Conservation (phyloP, 78 protist species). For the Ministeria vibrans region DNA sequence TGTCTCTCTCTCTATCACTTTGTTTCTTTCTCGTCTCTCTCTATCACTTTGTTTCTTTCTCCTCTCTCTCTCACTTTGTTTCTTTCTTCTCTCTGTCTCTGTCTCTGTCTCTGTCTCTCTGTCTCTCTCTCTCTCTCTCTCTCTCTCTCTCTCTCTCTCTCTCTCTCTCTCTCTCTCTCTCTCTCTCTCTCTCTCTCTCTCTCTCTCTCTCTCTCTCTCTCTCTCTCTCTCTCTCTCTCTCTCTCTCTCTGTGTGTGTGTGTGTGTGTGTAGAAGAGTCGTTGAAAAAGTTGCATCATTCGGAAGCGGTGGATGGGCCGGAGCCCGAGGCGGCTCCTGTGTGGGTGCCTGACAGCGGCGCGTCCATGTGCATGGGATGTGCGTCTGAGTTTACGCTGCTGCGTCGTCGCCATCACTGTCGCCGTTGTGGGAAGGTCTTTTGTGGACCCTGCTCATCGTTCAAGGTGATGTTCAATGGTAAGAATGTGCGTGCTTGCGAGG, state of each 20-base stretch:
- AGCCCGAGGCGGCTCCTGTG: conserved; percentile 3
- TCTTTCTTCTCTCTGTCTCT: not conserved
- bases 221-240: not conserved
- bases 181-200: conserved; percentile 4
- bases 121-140: not conserved
- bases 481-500: not conserved
- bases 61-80: not conserved
- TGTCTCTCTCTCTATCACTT: no score
- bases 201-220: conserved; percentile 10
- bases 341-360: conserved; percentile 23
- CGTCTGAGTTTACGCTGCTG: not conserved
- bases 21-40: no score
- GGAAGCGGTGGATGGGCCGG: no score
- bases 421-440: conserved; percentile 12
- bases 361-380: conserved; percentile 10
- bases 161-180: conserved; percentile 13
- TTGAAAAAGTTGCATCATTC: no score
- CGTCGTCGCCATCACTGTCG: conserved; percentile 33
- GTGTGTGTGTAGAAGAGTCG: no score
- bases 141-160: conserved; percentile 3
- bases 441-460: not conserved
- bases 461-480: not conserved
- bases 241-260: no score
- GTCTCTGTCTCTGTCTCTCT: not conserved
- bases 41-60: not conserved